Conservation (phyloP, 306 rosid genomes). For the Pyrus bretschneideri region DNA sequence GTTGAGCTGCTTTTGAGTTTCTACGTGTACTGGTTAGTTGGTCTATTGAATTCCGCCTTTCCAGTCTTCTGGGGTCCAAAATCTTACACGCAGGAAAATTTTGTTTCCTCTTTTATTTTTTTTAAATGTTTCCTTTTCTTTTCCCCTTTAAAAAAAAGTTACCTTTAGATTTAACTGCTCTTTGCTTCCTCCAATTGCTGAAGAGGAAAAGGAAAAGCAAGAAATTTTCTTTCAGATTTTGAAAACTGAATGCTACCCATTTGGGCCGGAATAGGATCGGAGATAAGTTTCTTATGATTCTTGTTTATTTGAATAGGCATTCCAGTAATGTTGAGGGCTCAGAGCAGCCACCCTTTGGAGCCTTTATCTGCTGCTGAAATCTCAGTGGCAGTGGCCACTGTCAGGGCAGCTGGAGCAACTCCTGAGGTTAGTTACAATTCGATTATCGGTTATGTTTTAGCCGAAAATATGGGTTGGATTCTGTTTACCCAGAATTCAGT, state of each 20-base stretch:
- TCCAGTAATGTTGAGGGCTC: constrained; percentile 61
- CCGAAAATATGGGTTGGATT: constrained; percentile 3
- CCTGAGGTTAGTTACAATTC: constrained; percentile 52
- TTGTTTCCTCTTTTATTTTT: not conserved
- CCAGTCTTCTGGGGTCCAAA: constrained; percentile 14
- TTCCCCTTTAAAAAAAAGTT: not conserved
- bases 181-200: not conserved
- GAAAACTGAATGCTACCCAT: not conserved
- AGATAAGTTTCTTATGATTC: not conserved
- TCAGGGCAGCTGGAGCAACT: constrained; percentile 74
- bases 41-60: constrained; percentile 18
- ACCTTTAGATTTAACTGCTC: not conserved
- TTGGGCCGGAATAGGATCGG: not conserved
- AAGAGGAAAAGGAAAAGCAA: not conserved
- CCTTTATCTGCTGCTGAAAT: constrained; percentile 80
- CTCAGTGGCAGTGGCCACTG: constrained; percentile 77
- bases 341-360: constrained; percentile 71
- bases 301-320: constrained; percentile 33
- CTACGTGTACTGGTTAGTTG: not conserved
- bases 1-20: not conserved
- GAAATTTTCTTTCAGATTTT: not conserved
- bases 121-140: not conserved
- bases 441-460: not conserved
- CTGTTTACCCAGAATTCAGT: not conserved
- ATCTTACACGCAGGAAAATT: not conserved